Evolutionary conservation across 139 green algal species (phyloP).

Genomic region (Coccomyxa sp.): DNA sequence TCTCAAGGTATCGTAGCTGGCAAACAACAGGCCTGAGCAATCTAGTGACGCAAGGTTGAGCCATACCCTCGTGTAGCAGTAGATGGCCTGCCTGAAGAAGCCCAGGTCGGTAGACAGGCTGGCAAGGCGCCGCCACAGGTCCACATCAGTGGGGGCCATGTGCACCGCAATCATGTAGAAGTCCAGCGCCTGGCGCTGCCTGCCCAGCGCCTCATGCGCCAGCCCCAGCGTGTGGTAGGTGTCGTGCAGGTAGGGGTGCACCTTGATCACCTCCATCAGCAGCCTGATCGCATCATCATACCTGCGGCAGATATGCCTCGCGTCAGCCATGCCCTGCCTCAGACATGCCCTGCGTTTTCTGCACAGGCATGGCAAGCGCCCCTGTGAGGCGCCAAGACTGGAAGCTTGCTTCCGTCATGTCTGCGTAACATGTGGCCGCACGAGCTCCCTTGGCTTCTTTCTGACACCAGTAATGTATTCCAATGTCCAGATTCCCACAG

Average conservation of each 20-base stretch:
- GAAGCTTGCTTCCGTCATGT: no score
- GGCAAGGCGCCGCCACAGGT: conserved; percentile 77
- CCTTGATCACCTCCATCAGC: conserved; percentile 68
- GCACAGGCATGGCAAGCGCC: neutral
- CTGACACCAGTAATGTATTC: neutral
- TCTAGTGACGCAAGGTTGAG: neutral
- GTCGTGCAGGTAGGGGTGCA: conserved; percentile 72
- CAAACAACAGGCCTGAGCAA: neutral
- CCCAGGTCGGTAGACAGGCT: conserved; percentile 57
- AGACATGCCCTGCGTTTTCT: no score
- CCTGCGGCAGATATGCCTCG: neutral
- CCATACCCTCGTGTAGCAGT: conserved; percentile 74
- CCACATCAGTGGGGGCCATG: conserved; percentile 70
- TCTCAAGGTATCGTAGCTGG: neutral
- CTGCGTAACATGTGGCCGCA: no score
- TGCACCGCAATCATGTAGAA: conserved; percentile 93
- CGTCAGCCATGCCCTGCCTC: neutral
- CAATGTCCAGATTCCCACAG: no score
- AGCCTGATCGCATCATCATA: conserved; percentile 59
- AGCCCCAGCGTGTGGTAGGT: conserved; percentile 83
- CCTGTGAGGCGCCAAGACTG: neutral
- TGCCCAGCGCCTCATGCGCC: conserved; percentile 61
- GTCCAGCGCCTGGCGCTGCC: conserved; percentile 69
- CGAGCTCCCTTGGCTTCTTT: no score
- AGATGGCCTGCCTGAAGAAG: conserved; percentile 77